These are phyloP conservation scores for Excoecaria cochinchinensis DNA, from an alignment of 345 rosid genomes.

Conservation along the genomic window DNA sequence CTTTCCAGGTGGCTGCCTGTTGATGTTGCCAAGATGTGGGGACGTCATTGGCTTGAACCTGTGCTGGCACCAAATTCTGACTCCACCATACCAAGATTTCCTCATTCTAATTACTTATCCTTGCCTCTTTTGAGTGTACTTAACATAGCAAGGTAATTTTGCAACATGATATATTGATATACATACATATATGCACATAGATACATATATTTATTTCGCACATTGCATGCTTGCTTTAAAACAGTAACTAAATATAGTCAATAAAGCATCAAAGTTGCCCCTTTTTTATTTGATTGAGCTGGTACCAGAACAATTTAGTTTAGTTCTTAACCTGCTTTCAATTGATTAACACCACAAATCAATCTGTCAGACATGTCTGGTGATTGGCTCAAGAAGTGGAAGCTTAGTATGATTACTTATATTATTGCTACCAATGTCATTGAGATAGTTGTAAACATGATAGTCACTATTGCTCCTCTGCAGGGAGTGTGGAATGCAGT, in stretches of 20 bases:
- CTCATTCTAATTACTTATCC: conserved; percentile 76
- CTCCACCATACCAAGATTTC: conserved; percentile 60
- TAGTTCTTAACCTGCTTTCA: no score
- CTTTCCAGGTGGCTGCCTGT: conserved; percentile 84
- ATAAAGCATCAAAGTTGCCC: background rate
- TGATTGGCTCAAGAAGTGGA: background rate
- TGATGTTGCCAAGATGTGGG: conserved; percentile 99
- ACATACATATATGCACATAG: background rate
- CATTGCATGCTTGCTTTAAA: background rate
- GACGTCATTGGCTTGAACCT: conserved; percentile 97
- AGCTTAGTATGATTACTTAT: background rate
- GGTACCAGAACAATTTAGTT: no score
- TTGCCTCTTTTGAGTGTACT: conserved; percentile 88
- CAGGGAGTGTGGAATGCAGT: conserved; percentile 85
- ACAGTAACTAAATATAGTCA: background rate
- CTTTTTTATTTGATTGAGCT: no score
- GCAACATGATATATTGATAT: background rate
- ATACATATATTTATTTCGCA: background rate
- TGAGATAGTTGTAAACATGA: background rate
- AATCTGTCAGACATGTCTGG: background rate
- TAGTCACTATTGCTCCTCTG: conserved; percentile 14
- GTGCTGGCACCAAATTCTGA: conserved; percentile 74
- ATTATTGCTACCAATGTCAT: background rate
- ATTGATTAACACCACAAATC: background rate
- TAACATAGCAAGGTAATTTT: conserved; percentile 81